Base-by-base conservation (phyloP, 129 eudicot genomes). In the Chrysanthemum seticuspe region DNA sequence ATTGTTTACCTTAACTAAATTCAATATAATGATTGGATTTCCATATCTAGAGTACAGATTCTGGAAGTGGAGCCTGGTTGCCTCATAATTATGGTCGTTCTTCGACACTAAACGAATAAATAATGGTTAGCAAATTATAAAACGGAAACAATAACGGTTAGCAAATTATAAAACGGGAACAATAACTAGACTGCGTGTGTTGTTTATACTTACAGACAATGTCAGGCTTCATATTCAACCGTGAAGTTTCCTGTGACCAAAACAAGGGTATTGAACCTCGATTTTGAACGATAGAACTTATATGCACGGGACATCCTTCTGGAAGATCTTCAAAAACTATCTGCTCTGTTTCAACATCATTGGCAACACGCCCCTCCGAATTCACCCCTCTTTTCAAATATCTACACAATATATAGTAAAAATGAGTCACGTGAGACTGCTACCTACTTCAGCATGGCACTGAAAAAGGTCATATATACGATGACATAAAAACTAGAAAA, bases 261-360 rank as follows among this genome's bases (percentile, higher is more conserved):
- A 95, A 88, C 65, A 95, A 91, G 57, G 99, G 97, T 77, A 95
- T 95, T 44, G 99, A 95, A 65, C 99, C 99, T 62, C 99, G 86
- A 79, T 80, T 88, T 81, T 95, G 99, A 80, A 95, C 99, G 29
- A 90, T 85, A 63, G 99, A 86, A 76, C 91, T 90, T 76, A 95
- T 85, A 73, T 83, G 86, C 57, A 74, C 74, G 0, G 84, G 71
- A 68, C 64, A 73, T 65, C 87, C 89, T 79, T 82, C 88, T 47
- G 86, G 81, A 69, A 76, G 87, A 77, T 86, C 94, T 86, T 90
- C 99, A 81, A 83, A 79, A 74, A 95, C 97, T 62, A 90, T 86
- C 77, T 95, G 99, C 74, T 95, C 99, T 6, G 99, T 90, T 83
- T 95, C 99, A 9, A 95, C 99, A 80, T 95, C 99, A 85, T 95